Evolutionary conservation across 2,329 filamentous ascomycete species (phyloP), one percentile per base, ranked within the genome.

Genomic region (Botrytis deweyae): DNA sequence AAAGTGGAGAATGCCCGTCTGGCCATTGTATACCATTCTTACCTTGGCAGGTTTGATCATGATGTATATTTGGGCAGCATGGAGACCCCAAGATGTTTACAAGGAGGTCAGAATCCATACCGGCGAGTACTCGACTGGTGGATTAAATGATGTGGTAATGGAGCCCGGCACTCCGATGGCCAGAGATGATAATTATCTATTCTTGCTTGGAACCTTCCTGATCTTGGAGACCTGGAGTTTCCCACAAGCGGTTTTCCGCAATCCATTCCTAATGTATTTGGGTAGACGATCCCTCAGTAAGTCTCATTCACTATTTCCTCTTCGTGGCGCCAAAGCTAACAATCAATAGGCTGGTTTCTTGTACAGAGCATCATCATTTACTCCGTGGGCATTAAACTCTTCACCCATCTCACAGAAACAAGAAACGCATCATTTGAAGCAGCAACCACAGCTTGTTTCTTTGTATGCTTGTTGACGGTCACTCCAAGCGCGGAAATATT

Each of bases 251-350:
- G 64, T 84, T 2, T 80, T 86, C 55, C 75, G 78, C 36, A 82
- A 80, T 73, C 79, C 75, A 22, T 62, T 82, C 3, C 79, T 85
- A 20, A 78, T 83, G n/a, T 82, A 80, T 64, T 75, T 86, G 16
- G 84, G 84, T 18, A 81, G 77, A 72, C 78, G 84, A 70, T 84
- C 84, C 20, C 81, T 84, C 67, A 84, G 84, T 85, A 81, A 81
- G 84, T 76, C 29, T 62, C 49, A 38, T 59, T 18, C 5, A 33
- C 22, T 44, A 20, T 40, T 63, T 8, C 22, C 40, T 36, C 38
- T 38, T 16, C 7, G 18, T 52, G 29, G 8, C 61, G 4, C 14
- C 36, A 72, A n/a, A 29, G 52, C 63, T 70, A 36, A 70, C 16
- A 29, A 55, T 63, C 22, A 22, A 49, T 59, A 85, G 83, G 83